Percentiles rank a stretch among this genome's conserved stretches.
Evolutionary conservation across 805 yeast species (phyloP).

Genomic region (Lipomyces sp.): DNA sequence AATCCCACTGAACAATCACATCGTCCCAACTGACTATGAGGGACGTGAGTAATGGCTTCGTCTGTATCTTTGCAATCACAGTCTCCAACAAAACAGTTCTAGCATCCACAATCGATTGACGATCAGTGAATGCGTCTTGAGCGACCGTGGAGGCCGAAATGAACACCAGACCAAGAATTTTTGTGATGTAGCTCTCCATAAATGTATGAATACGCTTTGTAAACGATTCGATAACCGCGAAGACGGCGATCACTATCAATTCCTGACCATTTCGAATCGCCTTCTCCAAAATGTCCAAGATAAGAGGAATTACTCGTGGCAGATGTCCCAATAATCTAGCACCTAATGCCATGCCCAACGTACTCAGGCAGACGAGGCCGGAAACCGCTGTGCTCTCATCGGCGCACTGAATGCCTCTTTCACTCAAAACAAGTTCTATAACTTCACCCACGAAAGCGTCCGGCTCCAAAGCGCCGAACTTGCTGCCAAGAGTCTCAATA

Average conservation of each 20-base stretch:
- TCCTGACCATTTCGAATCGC: conserved; percentile 46
- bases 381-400: conserved; percentile 71
- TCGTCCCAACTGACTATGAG: conserved; percentile 67
- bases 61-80: conserved; percentile 70
- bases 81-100: conserved; percentile 56
- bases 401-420: conserved; percentile 58
- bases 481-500: conserved; percentile 63
- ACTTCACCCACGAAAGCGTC: conserved; percentile 52
- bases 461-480: conserved; percentile 58
- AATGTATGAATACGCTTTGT: conserved; percentile 86
- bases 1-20: conserved; percentile 42
- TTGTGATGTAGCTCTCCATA: conserved; percentile 68
- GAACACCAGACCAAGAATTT: conserved; percentile 60
- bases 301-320: conserved; percentile 81
- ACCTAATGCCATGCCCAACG: conserved; percentile 71
- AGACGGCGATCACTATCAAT: conserved; percentile 68
- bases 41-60: conserved; percentile 63
- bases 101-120: conserved; percentile 48
- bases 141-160: conserved; percentile 25
- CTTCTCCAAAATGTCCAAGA: conserved; percentile 62
- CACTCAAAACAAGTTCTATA: conserved; percentile 57
- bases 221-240: conserved; percentile 73
- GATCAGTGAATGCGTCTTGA: conserved; percentile 15
- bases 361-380: conserved; percentile 69
- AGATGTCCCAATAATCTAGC: conserved; percentile 83